These are phyloP conservation scores for Backusella psychrophila DNA, from an alignment of 192 early-diverging fungal genomes.

Conservation along the genomic window DNA sequence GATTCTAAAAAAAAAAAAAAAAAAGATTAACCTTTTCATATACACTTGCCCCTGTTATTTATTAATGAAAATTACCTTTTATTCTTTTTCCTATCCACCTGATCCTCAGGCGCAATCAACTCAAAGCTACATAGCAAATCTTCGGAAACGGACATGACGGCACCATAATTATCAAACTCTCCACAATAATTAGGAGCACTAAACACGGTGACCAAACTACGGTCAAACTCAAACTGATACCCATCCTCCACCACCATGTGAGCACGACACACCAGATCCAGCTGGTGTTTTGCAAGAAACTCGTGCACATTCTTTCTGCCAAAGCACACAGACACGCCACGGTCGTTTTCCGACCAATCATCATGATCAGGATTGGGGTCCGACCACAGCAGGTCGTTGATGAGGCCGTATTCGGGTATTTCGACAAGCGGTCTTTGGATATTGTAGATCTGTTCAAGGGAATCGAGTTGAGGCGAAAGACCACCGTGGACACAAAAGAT, in stretches of 20 bases:
- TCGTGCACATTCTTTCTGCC: constrained; percentile 77
- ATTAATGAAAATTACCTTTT: not conserved
- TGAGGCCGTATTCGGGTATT: constrained; percentile 88
- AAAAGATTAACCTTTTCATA: not conserved
- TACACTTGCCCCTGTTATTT: not conserved
- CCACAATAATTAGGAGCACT: constrained; percentile 85
- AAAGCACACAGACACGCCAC: constrained; percentile 94
- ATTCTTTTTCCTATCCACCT: not conserved
- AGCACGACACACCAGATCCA: constrained; percentile 96
- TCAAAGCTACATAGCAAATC: constrained; percentile 83
- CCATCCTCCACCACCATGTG: constrained; percentile 98
- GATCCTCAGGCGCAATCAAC: constrained; percentile 38
- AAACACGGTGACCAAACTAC: constrained; percentile 69
- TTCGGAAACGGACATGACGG: constrained; percentile 66
- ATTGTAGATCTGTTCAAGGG: constrained; percentile 82
- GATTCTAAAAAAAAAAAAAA: no score
- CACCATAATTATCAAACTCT: constrained; percentile 38
- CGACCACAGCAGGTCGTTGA: constrained; percentile 92
- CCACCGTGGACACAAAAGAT: constrained; percentile 98
- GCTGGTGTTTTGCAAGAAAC: constrained; percentile 80
- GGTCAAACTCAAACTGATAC: constrained; percentile 98
- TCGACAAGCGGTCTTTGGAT: constrained; percentile 83
- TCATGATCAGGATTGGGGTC: constrained; percentile 78
- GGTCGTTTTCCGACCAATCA: constrained; percentile 90
- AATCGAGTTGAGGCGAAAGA: constrained; percentile 72